Evolutionary conservation across 495 filamentous ascomycete genomes (phyloP).

Genomic region (Neurospora tetraspora): DNA sequence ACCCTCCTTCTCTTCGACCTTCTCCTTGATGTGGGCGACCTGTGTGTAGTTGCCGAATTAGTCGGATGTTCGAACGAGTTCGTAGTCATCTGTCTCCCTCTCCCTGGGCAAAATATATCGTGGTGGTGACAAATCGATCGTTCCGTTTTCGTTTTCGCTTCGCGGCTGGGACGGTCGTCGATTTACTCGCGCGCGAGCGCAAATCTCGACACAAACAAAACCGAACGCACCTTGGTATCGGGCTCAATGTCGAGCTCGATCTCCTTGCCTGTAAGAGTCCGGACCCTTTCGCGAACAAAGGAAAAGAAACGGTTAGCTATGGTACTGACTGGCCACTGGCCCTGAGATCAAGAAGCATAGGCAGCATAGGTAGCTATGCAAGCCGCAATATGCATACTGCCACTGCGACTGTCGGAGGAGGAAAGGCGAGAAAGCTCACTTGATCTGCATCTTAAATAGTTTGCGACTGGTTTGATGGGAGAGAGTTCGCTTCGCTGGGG

Average conservation of each 20-base stretch:
- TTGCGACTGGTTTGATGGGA: neutral
- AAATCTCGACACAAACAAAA: neutral
- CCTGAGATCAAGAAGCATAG: neutral
- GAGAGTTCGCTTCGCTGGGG: neutral
- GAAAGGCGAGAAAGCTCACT: slow-evolving; percentile 18
- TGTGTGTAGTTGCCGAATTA: slow-evolving; percentile 20
- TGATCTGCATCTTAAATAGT: slow-evolving; percentile 32
- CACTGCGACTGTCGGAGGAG: neutral
- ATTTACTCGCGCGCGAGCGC: neutral
- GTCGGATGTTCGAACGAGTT: neutral
- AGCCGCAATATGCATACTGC: neutral
- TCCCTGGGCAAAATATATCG: neutral
- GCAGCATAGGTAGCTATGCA: neutral
- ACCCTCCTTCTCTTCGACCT: slow-evolving; percentile 96
- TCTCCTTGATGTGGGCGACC: slow-evolving; percentile 95
- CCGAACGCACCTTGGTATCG: slow-evolving; percentile 65
- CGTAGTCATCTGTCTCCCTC: neutral
- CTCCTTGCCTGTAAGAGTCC: slow-evolving; percentile 95
- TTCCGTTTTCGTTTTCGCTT: neutral
- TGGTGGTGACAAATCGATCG: neutral
- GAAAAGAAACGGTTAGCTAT: neutral
- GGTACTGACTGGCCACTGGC: neutral
- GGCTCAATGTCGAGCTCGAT: slow-evolving; percentile 94
- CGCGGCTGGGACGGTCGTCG: neutral
- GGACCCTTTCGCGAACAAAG: slow-evolving; percentile 52